Evolutionary conservation across 306 rosid species (phyloP).

Genomic region (Hippophae rhamnoides): DNA sequence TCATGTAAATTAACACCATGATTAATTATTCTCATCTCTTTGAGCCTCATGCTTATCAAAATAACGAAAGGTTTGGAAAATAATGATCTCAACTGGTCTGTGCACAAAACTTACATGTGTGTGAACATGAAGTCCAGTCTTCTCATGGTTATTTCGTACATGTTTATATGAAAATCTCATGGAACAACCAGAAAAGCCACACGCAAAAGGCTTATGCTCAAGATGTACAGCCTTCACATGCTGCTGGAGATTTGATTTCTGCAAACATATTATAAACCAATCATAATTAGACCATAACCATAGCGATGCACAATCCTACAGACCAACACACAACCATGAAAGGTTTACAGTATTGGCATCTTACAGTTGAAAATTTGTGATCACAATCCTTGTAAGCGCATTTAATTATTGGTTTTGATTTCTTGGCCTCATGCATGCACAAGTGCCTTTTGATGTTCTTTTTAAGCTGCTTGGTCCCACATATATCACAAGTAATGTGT

Average conservation of each 20-base stretch:
- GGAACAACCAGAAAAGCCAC: slow-evolving; percentile 70
- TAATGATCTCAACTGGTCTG: background rate
- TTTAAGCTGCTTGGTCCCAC: slow-evolving; percentile 55
- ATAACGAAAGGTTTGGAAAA: background rate
- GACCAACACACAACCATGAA: background rate
- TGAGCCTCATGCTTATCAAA: background rate
- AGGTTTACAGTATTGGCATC: slow-evolving; percentile 4
- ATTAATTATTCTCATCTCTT: too few relatives aligned
- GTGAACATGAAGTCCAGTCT: slow-evolving; percentile 45
- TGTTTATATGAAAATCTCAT: slow-evolving; percentile 86
- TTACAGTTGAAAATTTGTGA: slow-evolving; percentile 53
- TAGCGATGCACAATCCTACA: background rate
- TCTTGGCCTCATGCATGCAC: slow-evolving; percentile 33
- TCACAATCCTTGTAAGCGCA: slow-evolving; percentile 49
- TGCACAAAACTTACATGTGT: slow-evolving; percentile 37
- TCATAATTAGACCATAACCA: background rate
- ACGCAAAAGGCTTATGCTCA: slow-evolving; percentile 42
- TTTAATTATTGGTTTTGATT: slow-evolving; percentile 22
- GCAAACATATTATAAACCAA: slow-evolving; percentile 1
- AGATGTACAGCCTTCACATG: slow-evolving; percentile 74
- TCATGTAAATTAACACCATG: background rate
- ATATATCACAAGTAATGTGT: slow-evolving; percentile 47
- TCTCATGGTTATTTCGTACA: slow-evolving; percentile 78
- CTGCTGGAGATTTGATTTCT: slow-evolving; percentile 67
- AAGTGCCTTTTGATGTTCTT: slow-evolving; percentile 73